A percentile compares a stretch with the other conserved stretches of the same genome.
Conservation (phyloP, 495 filamentous ascomycete genomes). For the Penicillium lagena region DNA sequence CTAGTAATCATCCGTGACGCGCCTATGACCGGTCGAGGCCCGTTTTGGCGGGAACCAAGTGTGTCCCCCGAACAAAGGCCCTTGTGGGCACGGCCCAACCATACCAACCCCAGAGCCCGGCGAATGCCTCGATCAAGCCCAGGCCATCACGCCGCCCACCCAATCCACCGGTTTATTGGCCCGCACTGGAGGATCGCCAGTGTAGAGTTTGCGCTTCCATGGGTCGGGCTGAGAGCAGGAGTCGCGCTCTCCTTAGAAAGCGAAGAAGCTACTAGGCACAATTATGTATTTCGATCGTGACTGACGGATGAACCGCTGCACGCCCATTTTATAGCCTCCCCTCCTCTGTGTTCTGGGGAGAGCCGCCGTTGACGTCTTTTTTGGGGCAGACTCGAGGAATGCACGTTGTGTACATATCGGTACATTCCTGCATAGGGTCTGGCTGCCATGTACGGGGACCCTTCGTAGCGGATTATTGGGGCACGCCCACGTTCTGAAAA, state of each 20-base stretch:
- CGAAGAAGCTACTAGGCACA: too few species aligned
- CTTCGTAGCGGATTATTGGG: not conserved
- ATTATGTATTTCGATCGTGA: too few species aligned
- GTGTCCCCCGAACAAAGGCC: conserved; percentile 2
- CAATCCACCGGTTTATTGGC: conserved; percentile 22
- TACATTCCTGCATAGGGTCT: too few species aligned
- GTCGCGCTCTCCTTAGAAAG: not conserved
- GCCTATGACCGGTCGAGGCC: conserved; percentile 8
- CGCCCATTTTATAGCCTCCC: too few species aligned
- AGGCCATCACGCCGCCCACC: conserved; percentile 11
- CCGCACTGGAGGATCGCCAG: conserved; percentile 18
- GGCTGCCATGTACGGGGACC: too few species aligned
- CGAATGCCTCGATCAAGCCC: conserved; percentile 17
- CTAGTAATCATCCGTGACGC: conserved; percentile 1
- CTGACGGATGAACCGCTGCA: too few species aligned
- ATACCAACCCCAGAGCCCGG: conserved; percentile 3
- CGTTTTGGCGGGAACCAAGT: not conserved
- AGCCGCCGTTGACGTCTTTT: too few species aligned
- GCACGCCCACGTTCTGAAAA: conserved; percentile 24
- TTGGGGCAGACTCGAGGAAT: too few species aligned
- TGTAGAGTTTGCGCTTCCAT: conserved; percentile 21
- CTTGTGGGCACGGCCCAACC: conserved; percentile 27
- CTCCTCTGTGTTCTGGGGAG: too few species aligned
- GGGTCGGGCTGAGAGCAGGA: conserved; percentile 1
- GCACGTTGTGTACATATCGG: too few species aligned